Conservation (phyloP, 1,139 yeast species). For the Candida glucosophila region DNA sequence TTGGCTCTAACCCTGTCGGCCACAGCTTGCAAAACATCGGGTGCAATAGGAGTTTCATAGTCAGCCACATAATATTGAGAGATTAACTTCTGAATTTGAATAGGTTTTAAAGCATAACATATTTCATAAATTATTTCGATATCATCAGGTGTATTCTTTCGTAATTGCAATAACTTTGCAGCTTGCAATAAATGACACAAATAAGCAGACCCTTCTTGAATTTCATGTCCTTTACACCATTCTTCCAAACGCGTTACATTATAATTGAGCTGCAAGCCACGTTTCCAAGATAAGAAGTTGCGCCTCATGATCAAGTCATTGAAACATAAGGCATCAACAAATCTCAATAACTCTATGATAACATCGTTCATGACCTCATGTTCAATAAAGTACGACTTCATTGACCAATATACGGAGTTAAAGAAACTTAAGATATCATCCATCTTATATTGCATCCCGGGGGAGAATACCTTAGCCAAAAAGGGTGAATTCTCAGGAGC, state of each 20-base stretch:
- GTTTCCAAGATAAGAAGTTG: slow-evolving; percentile 92
- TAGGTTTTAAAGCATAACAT: slow-evolving; percentile 88
- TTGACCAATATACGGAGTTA: slow-evolving; percentile 87
- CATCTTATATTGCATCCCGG: slow-evolving; percentile 75
- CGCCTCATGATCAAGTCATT: slow-evolving; percentile 94
- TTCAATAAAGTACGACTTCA: slow-evolving; percentile 87
- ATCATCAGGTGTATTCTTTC: slow-evolving; percentile 85
- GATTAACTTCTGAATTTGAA: slow-evolving; percentile 87
- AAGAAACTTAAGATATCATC: slow-evolving; percentile 87
- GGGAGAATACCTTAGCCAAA: slow-evolving; percentile 74
- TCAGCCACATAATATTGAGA: slow-evolving; percentile 89
- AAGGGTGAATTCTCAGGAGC: slow-evolving; percentile 85
- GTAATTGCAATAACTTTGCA: slow-evolving; percentile 84
- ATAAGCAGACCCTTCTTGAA: slow-evolving; percentile 83
- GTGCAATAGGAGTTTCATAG: slow-evolving; percentile 89
- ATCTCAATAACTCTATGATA: slow-evolving; percentile 71
- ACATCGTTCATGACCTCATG: slow-evolving; percentile 80
- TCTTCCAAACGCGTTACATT: slow-evolving; percentile 95
- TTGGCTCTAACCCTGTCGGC: slow-evolving; percentile 75
- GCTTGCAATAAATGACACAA: slow-evolving; percentile 88
- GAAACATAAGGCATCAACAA: slow-evolving; percentile 91
- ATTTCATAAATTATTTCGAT: slow-evolving; percentile 90
- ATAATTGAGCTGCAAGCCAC: slow-evolving; percentile 94
- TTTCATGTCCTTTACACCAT: slow-evolving; percentile 95
- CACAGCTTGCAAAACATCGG: slow-evolving; percentile 72